A percentile compares a stretch with the other conserved stretches of the same genome.
These are phyloP conservation scores for Acacia crassicarpa DNA, from an alignment of 306 rosid species.

Conservation along the genomic window DNA sequence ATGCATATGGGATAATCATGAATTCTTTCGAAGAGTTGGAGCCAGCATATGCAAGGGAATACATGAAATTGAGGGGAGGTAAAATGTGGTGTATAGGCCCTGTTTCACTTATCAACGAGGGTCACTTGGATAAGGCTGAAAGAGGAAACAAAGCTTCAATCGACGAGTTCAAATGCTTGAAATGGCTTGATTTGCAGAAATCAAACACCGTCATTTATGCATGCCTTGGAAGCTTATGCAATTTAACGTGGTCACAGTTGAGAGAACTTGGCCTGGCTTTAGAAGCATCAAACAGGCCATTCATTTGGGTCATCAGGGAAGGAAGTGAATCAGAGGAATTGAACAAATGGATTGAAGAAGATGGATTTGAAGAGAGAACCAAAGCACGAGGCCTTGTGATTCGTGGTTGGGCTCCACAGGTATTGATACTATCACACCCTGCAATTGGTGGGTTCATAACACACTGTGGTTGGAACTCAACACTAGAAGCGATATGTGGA, in stretches of 20 bases:
- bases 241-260: conserved; percentile 29
- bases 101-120: conserved; percentile 38
- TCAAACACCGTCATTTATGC: conserved; percentile 50
- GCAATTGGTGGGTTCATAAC: conserved; percentile 56
- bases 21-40: conserved; percentile 72
- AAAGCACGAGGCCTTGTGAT: conserved; percentile 38
- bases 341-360: conserved; percentile 38
- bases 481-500: conserved; percentile 48
- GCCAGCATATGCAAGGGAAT: conserved; percentile 39
- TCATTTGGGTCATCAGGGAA: conserved; percentile 56
- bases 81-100: conserved; percentile 69
- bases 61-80: conserved; percentile 35
- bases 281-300: conserved; percentile 53
- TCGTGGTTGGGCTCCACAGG: conserved; percentile 68
- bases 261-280: conserved; percentile 50
- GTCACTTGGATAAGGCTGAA: conserved; percentile 46
- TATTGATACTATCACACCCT: conserved; percentile 47
- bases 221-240: conserved; percentile 57
- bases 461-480: conserved; percentile 73
- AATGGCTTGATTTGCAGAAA: conserved; percentile 54
- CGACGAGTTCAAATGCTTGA: conserved; percentile 33
- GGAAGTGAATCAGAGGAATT: conserved; percentile 31
- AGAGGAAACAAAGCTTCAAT: conserved; percentile 51
- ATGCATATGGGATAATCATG: conserved; percentile 40
- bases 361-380: conserved; percentile 45